A percentile compares a stretch with the other conserved stretches of the same genome.
These are phyloP conservation scores for Phytophthora litchii DNA, from an alignment of 352 stramenopile species.

Conservation along the genomic window DNA sequence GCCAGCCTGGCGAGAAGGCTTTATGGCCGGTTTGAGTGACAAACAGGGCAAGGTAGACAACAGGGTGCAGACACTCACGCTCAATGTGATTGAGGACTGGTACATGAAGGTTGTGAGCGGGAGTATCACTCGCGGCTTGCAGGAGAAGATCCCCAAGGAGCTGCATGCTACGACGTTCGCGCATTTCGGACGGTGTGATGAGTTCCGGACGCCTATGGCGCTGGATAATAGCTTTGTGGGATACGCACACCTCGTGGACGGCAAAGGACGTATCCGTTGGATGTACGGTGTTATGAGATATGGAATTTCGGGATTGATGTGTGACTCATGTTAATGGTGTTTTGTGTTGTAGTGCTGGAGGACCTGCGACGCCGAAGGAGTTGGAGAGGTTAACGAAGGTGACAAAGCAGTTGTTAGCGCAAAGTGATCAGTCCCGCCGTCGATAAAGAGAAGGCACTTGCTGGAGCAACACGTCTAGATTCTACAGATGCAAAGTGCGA, in stretches of 20 bases:
- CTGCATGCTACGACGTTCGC: conserved; percentile 62
- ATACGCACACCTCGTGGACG: conserved; percentile 82
- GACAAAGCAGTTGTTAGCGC: conserved; percentile 61
- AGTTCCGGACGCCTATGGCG: conserved; percentile 81
- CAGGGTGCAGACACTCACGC: conserved; percentile 62
- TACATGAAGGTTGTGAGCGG: conserved; percentile 86
- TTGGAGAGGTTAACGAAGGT: conserved; percentile 62
- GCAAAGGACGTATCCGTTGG: conserved; percentile 83
- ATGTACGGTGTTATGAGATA: conserved; percentile 50
- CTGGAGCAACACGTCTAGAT: conserved; percentile 12
- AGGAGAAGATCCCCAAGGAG: conserved; percentile 50
- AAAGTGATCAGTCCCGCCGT: conserved; percentile 42
- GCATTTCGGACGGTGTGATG: conserved; percentile 80
- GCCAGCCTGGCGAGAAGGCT: conserved; percentile 75
- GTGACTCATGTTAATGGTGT: conserved; percentile 12
- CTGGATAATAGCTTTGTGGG: conserved; percentile 90
- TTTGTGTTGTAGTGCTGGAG: conserved; percentile 55
- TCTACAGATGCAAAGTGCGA: conserved; percentile 5
- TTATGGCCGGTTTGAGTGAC: conserved; percentile 49
- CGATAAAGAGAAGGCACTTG: conserved; percentile 18
- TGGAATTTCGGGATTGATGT: background rate
- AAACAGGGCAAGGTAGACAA: conserved; percentile 21
- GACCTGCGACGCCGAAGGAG: conserved; percentile 66
- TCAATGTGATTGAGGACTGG: conserved; percentile 91
- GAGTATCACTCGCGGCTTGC: conserved; percentile 69